A percentile compares a stretch with the other conserved stretches of the same genome.
Evolutionary conservation across 805 yeast genomes (phyloP).

Genomic region (Komagataella phaffii): DNA sequence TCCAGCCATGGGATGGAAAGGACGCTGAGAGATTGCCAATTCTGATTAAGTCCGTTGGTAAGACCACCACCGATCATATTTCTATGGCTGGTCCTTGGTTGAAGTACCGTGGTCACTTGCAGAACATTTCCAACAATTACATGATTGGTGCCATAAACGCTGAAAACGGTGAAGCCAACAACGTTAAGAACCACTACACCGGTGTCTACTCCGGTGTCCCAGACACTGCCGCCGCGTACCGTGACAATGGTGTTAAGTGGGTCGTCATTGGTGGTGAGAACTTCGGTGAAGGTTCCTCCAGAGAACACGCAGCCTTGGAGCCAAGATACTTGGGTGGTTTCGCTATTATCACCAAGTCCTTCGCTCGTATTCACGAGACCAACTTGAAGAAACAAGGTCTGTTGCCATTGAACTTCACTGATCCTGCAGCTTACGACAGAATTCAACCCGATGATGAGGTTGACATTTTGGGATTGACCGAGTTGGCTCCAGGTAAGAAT

Average conservation of each 20-base stretch:
- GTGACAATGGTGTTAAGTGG: constrained; percentile 88
- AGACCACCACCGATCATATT: constrained; percentile 98
- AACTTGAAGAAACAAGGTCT: constrained; percentile 99
- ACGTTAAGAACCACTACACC: constrained; percentile 78
- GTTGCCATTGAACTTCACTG: constrained; percentile 87
- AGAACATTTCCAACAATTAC: constrained; percentile 96
- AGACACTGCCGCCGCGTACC: constrained; percentile 90
- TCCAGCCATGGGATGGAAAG: constrained; percentile 94
- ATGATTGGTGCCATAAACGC: constrained; percentile 99
- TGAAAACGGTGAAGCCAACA: constrained; percentile 91
- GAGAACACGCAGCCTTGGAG: constrained; percentile 99
- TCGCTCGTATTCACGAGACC: constrained; percentile 98
- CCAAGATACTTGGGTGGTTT: constrained; percentile 99
- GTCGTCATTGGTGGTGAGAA: constrained; percentile 98
- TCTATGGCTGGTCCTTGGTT: constrained; percentile 99
- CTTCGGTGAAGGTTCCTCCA: constrained; percentile 99
- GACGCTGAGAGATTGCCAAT: constrained; percentile 85
- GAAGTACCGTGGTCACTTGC: constrained; percentile 99
- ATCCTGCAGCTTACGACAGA: constrained; percentile 86
- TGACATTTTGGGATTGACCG: constrained; percentile 74
- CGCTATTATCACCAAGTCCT: constrained; percentile 94
- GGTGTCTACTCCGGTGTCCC: constrained; percentile 93
- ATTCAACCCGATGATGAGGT: constrained; percentile 84
- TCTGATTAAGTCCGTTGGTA: constrained; percentile 90
- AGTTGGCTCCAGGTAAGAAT: constrained; percentile 88